A percentile compares a stretch with the other conserved stretches of the same genome.
phyloP scores from a whole-genome alignment of 352 stramenopile genomes.

The Pythium coloratum region DNA sequence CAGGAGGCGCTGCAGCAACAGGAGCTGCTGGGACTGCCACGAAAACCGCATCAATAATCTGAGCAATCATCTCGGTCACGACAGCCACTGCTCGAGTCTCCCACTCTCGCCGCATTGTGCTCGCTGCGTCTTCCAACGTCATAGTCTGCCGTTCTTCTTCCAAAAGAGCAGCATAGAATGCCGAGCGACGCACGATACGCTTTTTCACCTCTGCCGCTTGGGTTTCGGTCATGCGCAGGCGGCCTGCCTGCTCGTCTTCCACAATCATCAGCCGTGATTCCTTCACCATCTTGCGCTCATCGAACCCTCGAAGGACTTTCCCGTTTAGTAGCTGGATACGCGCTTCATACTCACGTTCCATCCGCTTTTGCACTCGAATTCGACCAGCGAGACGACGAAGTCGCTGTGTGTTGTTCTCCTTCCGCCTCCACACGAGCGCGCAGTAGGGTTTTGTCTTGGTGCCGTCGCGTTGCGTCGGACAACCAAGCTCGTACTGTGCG shows the following conservation, averaged over 20 bases:
- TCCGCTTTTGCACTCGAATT: neutral
- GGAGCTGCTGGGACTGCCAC: neutral
- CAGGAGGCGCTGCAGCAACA: neutral
- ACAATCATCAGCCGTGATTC: slow-evolving; percentile 21
- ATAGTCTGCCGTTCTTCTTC: slow-evolving; percentile 15
- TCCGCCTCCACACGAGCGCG: slow-evolving; percentile 27
- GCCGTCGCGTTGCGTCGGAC: neutral
- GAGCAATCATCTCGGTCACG: neutral
- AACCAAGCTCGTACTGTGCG: neutral
- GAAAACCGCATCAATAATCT: neutral
- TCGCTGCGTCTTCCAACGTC: slow-evolving; percentile 3
- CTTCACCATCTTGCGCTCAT: slow-evolving; percentile 4
- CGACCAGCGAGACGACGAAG: slow-evolving; percentile 7
- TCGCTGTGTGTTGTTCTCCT: slow-evolving; percentile 20
- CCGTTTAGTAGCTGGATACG: neutral
- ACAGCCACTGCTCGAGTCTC: neutral
- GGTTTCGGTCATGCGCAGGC: neutral
- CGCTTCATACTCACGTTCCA: slow-evolving; percentile 10
- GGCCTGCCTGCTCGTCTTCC: slow-evolving; percentile 14
- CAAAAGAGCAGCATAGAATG: slow-evolving; percentile 16
- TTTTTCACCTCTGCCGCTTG: neutral
- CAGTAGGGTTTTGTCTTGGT: slow-evolving; percentile 15
- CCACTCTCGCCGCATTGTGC: neutral
- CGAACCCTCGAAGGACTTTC: neutral
- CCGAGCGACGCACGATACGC: neutral